phyloP scores from a whole-genome alignment of 2,329 filamentous ascomycete genomes.

The Colletotrichum sublineola region DNA sequence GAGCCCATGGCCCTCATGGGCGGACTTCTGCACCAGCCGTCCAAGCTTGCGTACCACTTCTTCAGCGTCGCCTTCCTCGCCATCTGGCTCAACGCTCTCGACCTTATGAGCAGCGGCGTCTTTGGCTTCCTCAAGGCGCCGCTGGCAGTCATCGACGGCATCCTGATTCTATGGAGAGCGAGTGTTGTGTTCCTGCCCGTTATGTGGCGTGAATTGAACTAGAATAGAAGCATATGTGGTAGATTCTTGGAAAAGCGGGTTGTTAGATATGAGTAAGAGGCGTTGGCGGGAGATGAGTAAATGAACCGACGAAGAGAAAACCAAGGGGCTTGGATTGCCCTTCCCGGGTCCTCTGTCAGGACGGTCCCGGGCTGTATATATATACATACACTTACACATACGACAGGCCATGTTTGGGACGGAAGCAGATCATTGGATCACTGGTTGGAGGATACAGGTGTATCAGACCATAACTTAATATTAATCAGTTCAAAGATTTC shows the following conservation, averaged over 20 bases:
- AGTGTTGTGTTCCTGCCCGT: slow-evolving; percentile 87
- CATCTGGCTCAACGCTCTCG: slow-evolving; percentile 74
- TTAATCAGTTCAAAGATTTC: slow-evolving; percentile 17
- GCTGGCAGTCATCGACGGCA: slow-evolving; percentile 72
- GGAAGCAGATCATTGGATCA: slow-evolving; percentile 38
- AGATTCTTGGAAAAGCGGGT: slow-evolving; percentile 10
- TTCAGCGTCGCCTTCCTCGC: slow-evolving; percentile 92
- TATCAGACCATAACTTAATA: slow-evolving; percentile 28
- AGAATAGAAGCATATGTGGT: background rate
- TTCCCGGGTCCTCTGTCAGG: slow-evolving; percentile 19
- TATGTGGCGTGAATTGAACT: slow-evolving; percentile 75
- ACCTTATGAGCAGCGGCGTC: slow-evolving; percentile 57
- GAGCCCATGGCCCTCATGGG: slow-evolving; percentile 86
- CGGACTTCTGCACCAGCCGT: slow-evolving; percentile 82
- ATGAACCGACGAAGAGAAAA: slow-evolving; percentile 23
- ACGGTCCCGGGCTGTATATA: slow-evolving; percentile 28
- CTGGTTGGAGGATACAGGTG: slow-evolving; percentile 17
- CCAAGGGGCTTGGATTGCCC: background rate
- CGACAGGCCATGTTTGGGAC: slow-evolving; percentile 25
- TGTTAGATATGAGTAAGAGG: slow-evolving; percentile 30
- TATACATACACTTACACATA: slow-evolving; percentile 23
- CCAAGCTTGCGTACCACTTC: slow-evolving; percentile 90
- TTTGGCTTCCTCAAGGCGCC: slow-evolving; percentile 72
- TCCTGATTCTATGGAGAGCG: slow-evolving; percentile 83
- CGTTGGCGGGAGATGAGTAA: slow-evolving; percentile 33